Evolutionary conservation across 495 filamentous ascomycete species (phyloP), one percentile per base, ranked within the genome.

Genomic region (Talaromyces trachyspermus): DNA sequence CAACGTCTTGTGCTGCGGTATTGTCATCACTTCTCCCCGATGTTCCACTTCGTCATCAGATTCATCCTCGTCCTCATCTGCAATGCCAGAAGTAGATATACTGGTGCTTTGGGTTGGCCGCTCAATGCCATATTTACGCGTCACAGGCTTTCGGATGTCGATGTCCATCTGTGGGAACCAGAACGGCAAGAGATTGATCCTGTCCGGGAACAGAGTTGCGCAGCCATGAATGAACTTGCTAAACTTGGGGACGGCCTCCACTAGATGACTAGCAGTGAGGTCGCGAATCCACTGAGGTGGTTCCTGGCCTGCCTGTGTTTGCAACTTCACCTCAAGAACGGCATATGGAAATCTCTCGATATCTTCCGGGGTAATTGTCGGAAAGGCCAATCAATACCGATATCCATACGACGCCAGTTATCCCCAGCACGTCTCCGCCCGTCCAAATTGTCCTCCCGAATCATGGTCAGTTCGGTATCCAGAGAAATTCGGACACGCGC

Each of bases 91-190:
- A 8, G 86, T 89, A 17, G 84, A 86, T 23, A 81, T 74, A 18
- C 79, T 84, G 4, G 80, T 80, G 41, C 84, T 89, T 14, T 87
- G 78, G 11, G 76, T 77, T 1, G 84, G 83, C 24, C 90, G 74
- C 54, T 86, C 77, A 56, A 99, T 97, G 50, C 92, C 92, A 56
- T 95, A 96, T 46, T 79, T 76, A 49, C 86, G 87, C 0, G 80
- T 86, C 14, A 77, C 74, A 0, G 92, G 89, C 66, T 99, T 99
- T 52, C 91, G 86, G 59, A 99, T 99, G 57, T 99, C 92, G 32
- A 89, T 80, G 52, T 89, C 86, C 94, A 99, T 99, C 66, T 99
- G 92, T 0, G 92, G 92, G 70, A 89, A 84, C 92, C 92, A 99
- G 75, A 85, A 99, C 3, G 92, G 92, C 3, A 97, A 77, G 2